Percentiles rank a stretch among this genome's conserved stretches.
These are phyloP conservation scores for Trichoderma sp. DNA, from an alignment of 2,329 filamentous ascomycete genomes.

Conservation along the genomic window DNA sequence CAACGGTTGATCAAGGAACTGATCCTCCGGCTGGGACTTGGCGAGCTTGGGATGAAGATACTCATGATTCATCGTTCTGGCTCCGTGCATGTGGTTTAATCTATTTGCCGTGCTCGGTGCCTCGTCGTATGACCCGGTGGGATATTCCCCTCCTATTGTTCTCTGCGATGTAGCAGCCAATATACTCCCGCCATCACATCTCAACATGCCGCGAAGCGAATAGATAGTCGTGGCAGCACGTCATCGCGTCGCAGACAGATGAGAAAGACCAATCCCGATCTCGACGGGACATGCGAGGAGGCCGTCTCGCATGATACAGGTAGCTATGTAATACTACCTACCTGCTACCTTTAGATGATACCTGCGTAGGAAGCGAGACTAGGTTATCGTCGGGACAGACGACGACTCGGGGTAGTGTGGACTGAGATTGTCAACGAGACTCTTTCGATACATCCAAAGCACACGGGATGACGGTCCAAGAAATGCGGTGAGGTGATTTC, in stretches of 20 bases:
- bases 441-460: neutral
- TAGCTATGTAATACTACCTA: too few species aligned
- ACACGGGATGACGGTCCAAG: neutral
- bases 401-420: conserved; percentile 3
- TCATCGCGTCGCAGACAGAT: conserved; percentile 15
- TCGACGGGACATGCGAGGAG: conserved; percentile 5
- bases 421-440: neutral
- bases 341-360: too few species aligned
- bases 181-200: conserved; percentile 14
- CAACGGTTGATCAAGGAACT: conserved; percentile 3
- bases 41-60: neutral
- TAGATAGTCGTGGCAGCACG: conserved; percentile 14
- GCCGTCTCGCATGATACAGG: conserved; percentile 29
- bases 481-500: conserved; percentile 30
- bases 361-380: conserved; percentile 16
- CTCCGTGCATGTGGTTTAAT: neutral
- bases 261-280: conserved; percentile 1
- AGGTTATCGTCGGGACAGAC: conserved; percentile 30
- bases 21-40: conserved; percentile 9
- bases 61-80: neutral
- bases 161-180: neutral
- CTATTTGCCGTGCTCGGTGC: neutral
- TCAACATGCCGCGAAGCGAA: conserved; percentile 21
- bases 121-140: conserved; percentile 1
- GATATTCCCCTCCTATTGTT: too few species aligned